Evolutionary conservation across 768 basidiomycete species (phyloP).

Genomic region (Pulveroboletus sp.): DNA sequence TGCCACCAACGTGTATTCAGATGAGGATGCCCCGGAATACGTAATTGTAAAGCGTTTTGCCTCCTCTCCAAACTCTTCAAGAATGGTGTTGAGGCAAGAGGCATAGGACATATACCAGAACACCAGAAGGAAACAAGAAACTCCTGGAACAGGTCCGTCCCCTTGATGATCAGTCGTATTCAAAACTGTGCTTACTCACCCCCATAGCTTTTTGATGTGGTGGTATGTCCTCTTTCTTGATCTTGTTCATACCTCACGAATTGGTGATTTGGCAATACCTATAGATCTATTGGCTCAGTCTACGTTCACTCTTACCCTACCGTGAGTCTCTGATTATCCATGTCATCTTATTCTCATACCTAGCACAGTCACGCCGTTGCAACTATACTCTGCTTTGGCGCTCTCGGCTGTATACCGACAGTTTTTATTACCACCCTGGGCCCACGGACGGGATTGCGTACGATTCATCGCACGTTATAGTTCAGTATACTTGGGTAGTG

Average conservation of each 20-base stretch:
- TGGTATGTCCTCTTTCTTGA: conserved; percentile 25
- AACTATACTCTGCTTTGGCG: conserved; percentile 42
- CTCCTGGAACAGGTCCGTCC: conserved; percentile 40
- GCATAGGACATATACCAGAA: conserved; percentile 52
- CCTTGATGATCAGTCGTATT: not conserved
- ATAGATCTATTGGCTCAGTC: conserved; percentile 47
- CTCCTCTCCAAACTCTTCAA: conserved; percentile 38
- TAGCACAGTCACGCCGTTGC: conserved; percentile 38
- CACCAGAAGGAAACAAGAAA: conserved; percentile 41
- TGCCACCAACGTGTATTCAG: not conserved
- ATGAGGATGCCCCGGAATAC: conserved; percentile 26
- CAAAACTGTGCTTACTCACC: not conserved
- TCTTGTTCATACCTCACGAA: not conserved
- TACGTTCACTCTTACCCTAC: conserved; percentile 45
- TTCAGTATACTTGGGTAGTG: conserved; percentile 45
- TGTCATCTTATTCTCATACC: not conserved
- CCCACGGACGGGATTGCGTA: conserved; percentile 48
- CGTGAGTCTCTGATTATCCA: conserved; percentile 24
- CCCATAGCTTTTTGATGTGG: conserved; percentile 41
- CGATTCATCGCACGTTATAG: conserved; percentile 49
- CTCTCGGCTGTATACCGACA: conserved; percentile 37
- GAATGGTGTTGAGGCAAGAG: conserved; percentile 49
- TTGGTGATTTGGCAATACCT: conserved; percentile 42
- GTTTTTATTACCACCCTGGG: conserved; percentile 53
- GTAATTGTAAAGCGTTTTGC: conserved; percentile 28